Evolutionary conservation across 495 filamentous ascomycete species (phyloP).

Genomic region (Penicillium lividum): DNA sequence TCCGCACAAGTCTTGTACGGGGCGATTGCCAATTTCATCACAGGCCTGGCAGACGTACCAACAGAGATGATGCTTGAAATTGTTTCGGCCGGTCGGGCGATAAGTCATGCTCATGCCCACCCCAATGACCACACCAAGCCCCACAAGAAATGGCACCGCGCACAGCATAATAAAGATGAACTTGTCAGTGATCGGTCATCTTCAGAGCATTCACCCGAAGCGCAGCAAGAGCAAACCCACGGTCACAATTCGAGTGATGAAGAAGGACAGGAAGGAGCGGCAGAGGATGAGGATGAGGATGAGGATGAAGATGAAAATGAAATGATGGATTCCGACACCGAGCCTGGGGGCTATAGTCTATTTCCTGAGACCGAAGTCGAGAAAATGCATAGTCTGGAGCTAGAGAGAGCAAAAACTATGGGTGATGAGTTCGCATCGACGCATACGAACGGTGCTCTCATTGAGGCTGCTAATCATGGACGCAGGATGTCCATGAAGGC

Average conservation of each 20-base stretch:
- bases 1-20: slow-evolving; percentile 73
- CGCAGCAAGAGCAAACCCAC: neutral
- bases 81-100: slow-evolving; percentile 57
- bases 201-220: neutral
- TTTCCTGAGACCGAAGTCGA: neutral
- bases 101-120: slow-evolving; percentile 49
- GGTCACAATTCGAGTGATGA: neutral
- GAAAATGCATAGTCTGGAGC: slow-evolving; percentile 15
- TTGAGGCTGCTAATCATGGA: slow-evolving; percentile 38
- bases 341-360: neutral
- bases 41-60: slow-evolving; percentile 83
- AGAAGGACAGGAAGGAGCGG: neutral
- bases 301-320: slow-evolving; percentile 1
- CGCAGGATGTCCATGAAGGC: slow-evolving; percentile 55
- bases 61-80: slow-evolving; percentile 64
- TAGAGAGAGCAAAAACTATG: slow-evolving; percentile 19
- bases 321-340: neutral
- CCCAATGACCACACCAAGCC: slow-evolving; percentile 33
- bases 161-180: slow-evolving; percentile 1
- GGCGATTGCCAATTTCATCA: slow-evolving; percentile 70
- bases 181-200: slow-evolving; percentile 7
- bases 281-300: slow-evolving; percentile 6
- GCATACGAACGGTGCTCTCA: slow-evolving; percentile 9
- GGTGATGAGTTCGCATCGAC: slow-evolving; percentile 6
- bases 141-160: slow-evolving; percentile 14